Conservation (phyloP, 139 green algal genomes). For the Yamagishiella unicocca region DNA sequence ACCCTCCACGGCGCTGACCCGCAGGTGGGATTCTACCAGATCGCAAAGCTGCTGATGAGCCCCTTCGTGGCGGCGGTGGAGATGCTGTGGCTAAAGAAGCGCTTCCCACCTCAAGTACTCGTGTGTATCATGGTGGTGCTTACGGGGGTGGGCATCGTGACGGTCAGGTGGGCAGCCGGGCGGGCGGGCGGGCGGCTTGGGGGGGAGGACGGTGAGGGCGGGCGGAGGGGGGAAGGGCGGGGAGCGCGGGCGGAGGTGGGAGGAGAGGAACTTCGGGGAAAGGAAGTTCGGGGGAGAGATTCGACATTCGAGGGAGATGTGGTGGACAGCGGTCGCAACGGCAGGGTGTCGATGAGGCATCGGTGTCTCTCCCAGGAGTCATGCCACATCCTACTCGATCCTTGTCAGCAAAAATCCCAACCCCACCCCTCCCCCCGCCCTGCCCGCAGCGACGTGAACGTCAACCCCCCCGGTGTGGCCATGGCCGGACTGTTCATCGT, state of each 20-base stretch:
- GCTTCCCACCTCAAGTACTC: conserved; percentile 71
- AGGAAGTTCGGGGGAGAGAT: too few relatives aligned
- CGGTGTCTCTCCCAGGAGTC: too few relatives aligned
- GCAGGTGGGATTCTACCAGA: conserved; percentile 65
- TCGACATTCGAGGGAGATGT: too few relatives aligned
- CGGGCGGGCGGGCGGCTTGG: background rate
- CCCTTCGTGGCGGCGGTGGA: conserved; percentile 91
- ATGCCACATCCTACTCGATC: too few relatives aligned
- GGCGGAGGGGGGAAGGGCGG: background rate
- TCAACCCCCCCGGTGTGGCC: background rate
- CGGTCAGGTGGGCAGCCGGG: conserved; percentile 69
- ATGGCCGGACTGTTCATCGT: conserved; percentile 76
- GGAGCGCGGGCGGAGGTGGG: background rate
- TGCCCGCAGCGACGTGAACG: conserved; percentile 10
- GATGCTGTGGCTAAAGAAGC: conserved; percentile 76
- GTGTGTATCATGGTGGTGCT: conserved; percentile 79
- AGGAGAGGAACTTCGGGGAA: too few relatives aligned
- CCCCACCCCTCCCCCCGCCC: background rate
- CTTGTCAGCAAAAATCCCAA: too few relatives aligned
- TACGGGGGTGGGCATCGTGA: conserved; percentile 86
- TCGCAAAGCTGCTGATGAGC: conserved; percentile 94
- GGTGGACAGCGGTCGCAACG: too few relatives aligned
- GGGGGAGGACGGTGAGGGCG: background rate
- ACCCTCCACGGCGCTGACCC: too few relatives aligned
- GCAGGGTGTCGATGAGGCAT: too few relatives aligned